Evolutionary conservation across 1,139 yeast species (phyloP).

Genomic region (Geotrichum histeridarum): DNA sequence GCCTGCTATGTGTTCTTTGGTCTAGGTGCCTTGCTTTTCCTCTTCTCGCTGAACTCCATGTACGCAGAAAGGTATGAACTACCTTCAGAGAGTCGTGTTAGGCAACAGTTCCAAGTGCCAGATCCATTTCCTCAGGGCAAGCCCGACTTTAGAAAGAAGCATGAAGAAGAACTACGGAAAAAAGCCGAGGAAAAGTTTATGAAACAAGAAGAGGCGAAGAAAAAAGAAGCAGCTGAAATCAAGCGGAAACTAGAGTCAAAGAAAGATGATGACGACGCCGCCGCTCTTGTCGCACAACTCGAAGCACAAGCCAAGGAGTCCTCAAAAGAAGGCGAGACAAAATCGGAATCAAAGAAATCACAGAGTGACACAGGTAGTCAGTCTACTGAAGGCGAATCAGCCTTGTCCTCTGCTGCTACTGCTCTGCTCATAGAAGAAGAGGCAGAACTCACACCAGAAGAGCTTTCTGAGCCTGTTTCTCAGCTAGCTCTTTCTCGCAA

Average conservation of each 20-base stretch:
- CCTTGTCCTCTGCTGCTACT: constrained; percentile 9
- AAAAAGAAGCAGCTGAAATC: constrained; percentile 13
- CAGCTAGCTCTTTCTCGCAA: constrained; percentile 12
- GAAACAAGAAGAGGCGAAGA: constrained; percentile 1
- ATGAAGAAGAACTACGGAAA: background rate
- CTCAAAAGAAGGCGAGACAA: background rate
- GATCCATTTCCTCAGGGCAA: constrained; percentile 21
- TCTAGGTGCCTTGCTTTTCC: constrained; percentile 13
- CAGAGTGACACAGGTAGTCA: background rate
- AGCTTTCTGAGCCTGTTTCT: constrained; percentile 8
- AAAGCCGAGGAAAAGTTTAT: background rate
- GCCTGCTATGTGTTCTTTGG: constrained; percentile 18
- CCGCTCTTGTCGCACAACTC: background rate
- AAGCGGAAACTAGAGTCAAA: background rate
- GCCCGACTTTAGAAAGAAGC: constrained; percentile 20
- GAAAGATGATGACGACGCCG: background rate
- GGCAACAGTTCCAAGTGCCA: constrained; percentile 16
- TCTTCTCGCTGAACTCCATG: constrained; percentile 18
- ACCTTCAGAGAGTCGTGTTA: constrained; percentile 12
- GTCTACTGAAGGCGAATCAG: background rate
- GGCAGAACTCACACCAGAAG: constrained; percentile 5
- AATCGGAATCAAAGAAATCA: background rate
- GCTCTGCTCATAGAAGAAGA: constrained; percentile 2
- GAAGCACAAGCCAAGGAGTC: background rate
- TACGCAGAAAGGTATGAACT: constrained; percentile 18